Evolutionary conservation across 148 eudicot species (phyloP).

Genomic region (Fallopia convolvulus): DNA sequence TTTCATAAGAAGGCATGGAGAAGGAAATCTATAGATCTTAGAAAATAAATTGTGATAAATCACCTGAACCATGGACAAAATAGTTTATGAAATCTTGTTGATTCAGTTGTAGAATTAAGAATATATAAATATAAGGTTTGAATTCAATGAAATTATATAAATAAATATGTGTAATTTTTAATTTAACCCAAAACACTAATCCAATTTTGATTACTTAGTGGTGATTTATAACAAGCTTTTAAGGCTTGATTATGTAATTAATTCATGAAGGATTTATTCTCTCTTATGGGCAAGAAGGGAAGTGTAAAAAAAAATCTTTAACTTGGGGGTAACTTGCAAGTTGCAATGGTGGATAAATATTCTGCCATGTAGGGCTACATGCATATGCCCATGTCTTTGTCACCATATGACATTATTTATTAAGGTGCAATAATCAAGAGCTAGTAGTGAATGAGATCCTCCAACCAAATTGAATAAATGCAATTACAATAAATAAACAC

Average conservation of each 20-base stretch:
- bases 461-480: neutral
- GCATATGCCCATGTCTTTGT: slow-evolving; percentile 9
- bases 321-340: neutral
- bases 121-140: no score
- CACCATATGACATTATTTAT: neutral
- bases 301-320: neutral
- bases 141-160: no score
- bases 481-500: neutral
- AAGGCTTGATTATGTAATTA: neutral
- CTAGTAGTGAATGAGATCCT: slow-evolving; percentile 1
- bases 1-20: no score
- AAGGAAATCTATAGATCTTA: neutral
- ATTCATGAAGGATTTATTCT: neutral
- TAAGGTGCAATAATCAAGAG: neutral
- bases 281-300: neutral
- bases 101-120: neutral
- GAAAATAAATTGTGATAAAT: neutral
- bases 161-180: no score
- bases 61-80: neutral
- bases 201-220: neutral
- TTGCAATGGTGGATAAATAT: neutral
- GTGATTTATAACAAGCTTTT: neutral
- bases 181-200: neutral
- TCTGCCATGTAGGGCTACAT: neutral
- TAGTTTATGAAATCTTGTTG: neutral